phyloP scores from a whole-genome alignment of 1,284 basidiomycete species.

The Ustilago shanxiensis region DNA sequence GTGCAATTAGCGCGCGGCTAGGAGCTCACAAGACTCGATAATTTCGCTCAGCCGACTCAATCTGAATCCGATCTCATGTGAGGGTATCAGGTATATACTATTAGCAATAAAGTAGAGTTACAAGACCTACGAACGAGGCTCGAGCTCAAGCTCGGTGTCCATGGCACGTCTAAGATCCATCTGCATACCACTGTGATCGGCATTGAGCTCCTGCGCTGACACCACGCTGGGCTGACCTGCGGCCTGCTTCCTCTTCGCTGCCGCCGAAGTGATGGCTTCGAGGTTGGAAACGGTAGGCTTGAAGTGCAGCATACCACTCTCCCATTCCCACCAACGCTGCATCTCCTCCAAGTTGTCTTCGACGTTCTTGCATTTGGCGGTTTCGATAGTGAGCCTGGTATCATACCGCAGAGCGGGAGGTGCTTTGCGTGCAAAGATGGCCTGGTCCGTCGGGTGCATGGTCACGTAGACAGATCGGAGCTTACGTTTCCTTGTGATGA shows the following conservation, averaged over 20 bases:
- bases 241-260: conserved; percentile 36
- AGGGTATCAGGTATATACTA: conserved; percentile 9
- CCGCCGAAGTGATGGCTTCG: conserved; percentile 40
- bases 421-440: conserved; percentile 53
- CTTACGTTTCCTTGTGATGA: conserved; percentile 51
- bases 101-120: background rate
- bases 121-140: conserved; percentile 18
- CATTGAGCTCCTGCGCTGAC: conserved; percentile 49
- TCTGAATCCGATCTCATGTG: background rate
- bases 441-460: conserved; percentile 47
- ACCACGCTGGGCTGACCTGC: conserved; percentile 31
- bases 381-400: conserved; percentile 44
- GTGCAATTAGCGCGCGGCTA: background rate
- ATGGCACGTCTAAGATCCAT: conserved; percentile 43
- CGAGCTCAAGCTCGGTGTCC: conserved; percentile 48
- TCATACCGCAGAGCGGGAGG: conserved; percentile 42
- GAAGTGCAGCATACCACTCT: conserved; percentile 48
- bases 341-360: conserved; percentile 53
- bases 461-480: conserved; percentile 50
- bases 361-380: conserved; percentile 43
- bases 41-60: background rate
- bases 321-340: conserved; percentile 56
- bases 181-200: conserved; percentile 48
- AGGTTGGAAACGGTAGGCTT: conserved; percentile 53
- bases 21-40: background rate